Base-by-base conservation (phyloP, 176 grass and related monocot genomes). In the Rhipidocladum racemiflorum region DNA sequence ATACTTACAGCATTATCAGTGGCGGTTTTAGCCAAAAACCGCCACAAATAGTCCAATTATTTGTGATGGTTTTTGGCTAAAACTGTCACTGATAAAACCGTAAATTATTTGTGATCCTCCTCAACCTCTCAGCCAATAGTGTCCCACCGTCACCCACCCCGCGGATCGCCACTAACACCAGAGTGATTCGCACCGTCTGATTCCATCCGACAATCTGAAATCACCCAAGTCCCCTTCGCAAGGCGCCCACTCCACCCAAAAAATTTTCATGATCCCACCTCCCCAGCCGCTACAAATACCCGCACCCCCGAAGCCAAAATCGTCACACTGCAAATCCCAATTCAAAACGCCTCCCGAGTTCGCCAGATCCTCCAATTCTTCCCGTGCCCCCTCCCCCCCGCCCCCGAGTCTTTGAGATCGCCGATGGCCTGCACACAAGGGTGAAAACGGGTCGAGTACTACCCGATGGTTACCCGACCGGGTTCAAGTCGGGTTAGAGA, bases 341-440 rank as follows among this genome's bases (percentile, higher is more conserved):
- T 23, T 25, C 15, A 9, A 57, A 24, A 1, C 55, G 0, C 57
- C 15, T 21, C 15, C 24, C 68, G 9, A 77, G 6, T 5, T 10
- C 25, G 8, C 60, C 40, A 35, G 67, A 30, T 32, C 65, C 36
- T 76, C 51, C 28, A 43, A 25, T 17, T 9, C 72, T 23, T 35
- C 17, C 16, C 15, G 0, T 6, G 21, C 36, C 49, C n/a, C n/a
- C n/a, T n/a, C n/a, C n/a, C n/a, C n/a, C n/a, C n/a, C n/a, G n/a
- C n/a, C n/a, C 11, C 46, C 60, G 5, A 18, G 60, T 20, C 5
- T 5, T n/a, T 7, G 16, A 9, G 2, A 24, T 24, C 43, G 27
- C 17, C 46, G 16, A 93, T 97, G 94, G 94, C 94, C 30, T 70
- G 91, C 34, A n/a, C n/a, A n/a, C n/a, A n/a, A n/a, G n/a, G n/a